phyloP scores from a whole-genome alignment of 768 basidiomycete species.

The Tricholoma furcatifolium region DNA sequence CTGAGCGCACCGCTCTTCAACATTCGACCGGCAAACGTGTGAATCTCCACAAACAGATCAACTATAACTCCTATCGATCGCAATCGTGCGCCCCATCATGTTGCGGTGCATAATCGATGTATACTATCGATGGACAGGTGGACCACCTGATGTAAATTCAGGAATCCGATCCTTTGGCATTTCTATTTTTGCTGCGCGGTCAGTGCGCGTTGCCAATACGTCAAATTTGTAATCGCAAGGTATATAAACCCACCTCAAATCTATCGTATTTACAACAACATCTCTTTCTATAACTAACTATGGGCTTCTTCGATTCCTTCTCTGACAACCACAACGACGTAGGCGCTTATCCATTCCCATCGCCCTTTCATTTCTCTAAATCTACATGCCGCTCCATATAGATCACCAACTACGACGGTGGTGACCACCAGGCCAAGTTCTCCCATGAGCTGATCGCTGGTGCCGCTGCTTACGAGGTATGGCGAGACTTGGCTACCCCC shows the following conservation, averaged over 20 bases:
- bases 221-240: neutral
- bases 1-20: no score
- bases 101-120: no score
- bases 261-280: no score
- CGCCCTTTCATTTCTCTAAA: neutral
- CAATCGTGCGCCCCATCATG: no score
- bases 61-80: no score
- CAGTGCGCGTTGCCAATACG: neutral
- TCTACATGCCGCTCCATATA: constrained; percentile 17
- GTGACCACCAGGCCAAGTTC: constrained; percentile 54
- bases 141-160: no score
- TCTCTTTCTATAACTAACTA: no score
- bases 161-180: neutral
- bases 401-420: constrained; percentile 33
- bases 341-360: constrained; percentile 24
- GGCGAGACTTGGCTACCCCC: neutral
- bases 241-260: no score
- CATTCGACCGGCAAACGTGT: no score
- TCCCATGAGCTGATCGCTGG: constrained; percentile 69
- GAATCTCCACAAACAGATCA: no score
- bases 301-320: no score
- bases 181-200: neutral
- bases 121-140: no score
- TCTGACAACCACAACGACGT: constrained; percentile 15
- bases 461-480: constrained; percentile 64